Percentiles rank a stretch among this genome's conserved stretches.
Evolutionary conservation across 768 basidiomycete genomes (phyloP).

Genomic region (Suillus spraguei): DNA sequence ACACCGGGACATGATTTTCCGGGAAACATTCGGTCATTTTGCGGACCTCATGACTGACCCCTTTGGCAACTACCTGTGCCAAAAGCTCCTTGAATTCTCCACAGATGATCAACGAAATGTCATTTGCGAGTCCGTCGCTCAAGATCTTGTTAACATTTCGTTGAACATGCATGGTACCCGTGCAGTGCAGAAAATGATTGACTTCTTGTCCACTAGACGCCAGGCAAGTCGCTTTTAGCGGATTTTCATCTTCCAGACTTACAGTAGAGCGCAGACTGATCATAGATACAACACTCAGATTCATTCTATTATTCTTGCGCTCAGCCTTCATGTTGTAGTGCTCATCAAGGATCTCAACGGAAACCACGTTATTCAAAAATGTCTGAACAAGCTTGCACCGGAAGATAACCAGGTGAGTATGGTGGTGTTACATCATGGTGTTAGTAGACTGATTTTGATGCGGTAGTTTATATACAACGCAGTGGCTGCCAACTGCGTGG

Average conservation of each 20-base stretch:
- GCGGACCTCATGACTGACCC: constrained; percentile 99
- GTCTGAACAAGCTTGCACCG: constrained; percentile 95
- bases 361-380: constrained; percentile 99
- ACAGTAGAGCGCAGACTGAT: constrained; percentile 70
- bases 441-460: constrained; percentile 3
- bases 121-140: constrained; percentile 96
- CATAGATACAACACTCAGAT: constrained; percentile 88
- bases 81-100: constrained; percentile 95
- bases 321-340: constrained; percentile 97
- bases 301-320: constrained; percentile 93
- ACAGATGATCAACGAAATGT: constrained; percentile 97
- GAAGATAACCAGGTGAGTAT: constrained; percentile 91
- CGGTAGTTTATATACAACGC: constrained; percentile 97
- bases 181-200: constrained; percentile 99
- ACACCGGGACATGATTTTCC: constrained; percentile 99
- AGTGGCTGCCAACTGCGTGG: constrained; percentile 97
- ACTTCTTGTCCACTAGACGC: constrained; percentile 93
- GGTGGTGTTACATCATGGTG: neutral
- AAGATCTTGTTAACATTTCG: constrained; percentile 96
- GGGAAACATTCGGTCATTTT: constrained; percentile 96
- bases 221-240: constrained; percentile 64
- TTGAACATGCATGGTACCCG: constrained; percentile 99
- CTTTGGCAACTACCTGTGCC: constrained; percentile 98
- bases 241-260: constrained; percentile 48
- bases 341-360: constrained; percentile 99